Conservation (phyloP, 176 grass and related monocot species). For the Oryza meridionalis region DNA sequence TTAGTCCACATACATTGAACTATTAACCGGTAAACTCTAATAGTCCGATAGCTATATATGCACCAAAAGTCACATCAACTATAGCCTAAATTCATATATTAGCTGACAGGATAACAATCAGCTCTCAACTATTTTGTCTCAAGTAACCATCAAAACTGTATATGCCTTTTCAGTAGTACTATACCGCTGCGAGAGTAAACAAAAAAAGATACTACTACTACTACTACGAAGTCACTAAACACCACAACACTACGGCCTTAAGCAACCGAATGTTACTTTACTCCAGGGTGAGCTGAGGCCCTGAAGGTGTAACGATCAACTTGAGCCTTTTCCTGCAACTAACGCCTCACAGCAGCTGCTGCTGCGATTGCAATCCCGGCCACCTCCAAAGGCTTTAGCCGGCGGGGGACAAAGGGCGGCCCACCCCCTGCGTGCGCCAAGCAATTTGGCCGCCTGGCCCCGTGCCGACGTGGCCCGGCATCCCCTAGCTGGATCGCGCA, state of each 20-base stretch:
- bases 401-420: conserved; percentile 26
- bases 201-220: neutral
- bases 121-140: neutral
- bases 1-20: neutral
- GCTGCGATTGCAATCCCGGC: neutral
- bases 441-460: conserved; percentile 29
- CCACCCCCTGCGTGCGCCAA: conserved; percentile 20
- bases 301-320: neutral
- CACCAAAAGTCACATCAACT: neutral
- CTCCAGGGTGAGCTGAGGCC: neutral
- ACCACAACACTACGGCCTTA: neutral
- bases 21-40: neutral
- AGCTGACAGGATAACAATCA: neutral
- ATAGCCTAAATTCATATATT: neutral
- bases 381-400: neutral
- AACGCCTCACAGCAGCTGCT: conserved; percentile 4
- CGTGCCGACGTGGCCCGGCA: conserved; percentile 51
- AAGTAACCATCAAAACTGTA: neutral
- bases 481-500: conserved; percentile 51
- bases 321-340: neutral
- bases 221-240: neutral
- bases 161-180: neutral
- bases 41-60: neutral
- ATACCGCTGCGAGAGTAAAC: neutral
- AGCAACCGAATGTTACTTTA: neutral